Evolutionary conservation across 2,329 filamentous ascomycete genomes (phyloP).

Genomic region (Thelonectria discophora): DNA sequence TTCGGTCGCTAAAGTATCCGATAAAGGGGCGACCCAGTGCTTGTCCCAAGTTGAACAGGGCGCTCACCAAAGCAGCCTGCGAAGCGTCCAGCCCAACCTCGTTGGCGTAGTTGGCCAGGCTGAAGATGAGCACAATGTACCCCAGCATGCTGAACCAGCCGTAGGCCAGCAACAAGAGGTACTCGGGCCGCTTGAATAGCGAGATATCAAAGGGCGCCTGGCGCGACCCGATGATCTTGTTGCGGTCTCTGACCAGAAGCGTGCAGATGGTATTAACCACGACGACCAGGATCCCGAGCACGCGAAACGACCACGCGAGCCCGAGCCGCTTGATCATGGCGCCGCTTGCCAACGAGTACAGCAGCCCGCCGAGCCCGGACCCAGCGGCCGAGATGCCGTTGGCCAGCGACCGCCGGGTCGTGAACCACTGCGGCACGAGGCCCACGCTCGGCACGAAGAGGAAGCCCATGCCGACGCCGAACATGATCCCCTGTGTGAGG

Average conservation of each 20-base stretch:
- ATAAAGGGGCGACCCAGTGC: conserved; percentile 76
- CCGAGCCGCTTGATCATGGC: conserved; percentile 73
- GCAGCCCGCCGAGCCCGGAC: conserved; percentile 76
- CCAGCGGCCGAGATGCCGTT: conserved; percentile 75
- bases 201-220: conserved; percentile 72
- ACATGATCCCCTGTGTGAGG: conserved; percentile 76
- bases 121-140: conserved; percentile 81
- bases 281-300: conserved; percentile 70
- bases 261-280: conserved; percentile 71
- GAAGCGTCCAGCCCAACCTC: conserved; percentile 71
- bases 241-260: conserved; percentile 74
- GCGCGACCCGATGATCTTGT: conserved; percentile 73
- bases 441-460: conserved; percentile 75
- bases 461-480: conserved; percentile 82
- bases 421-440: conserved; percentile 80
- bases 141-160: conserved; percentile 77
- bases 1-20: conserved; percentile 74
- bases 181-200: conserved; percentile 70
- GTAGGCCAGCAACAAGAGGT: conserved; percentile 71
- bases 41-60: conserved; percentile 74
- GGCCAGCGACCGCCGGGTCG: conserved; percentile 71
- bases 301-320: conserved; percentile 72
- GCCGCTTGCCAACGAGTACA: conserved; percentile 73
- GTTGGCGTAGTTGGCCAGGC: conserved; percentile 76
- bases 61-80: conserved; percentile 76